These are phyloP conservation scores for Rugosomyces carneus DNA, from an alignment of 1,284 basidiomycete species.

Conservation along the genomic window DNA sequence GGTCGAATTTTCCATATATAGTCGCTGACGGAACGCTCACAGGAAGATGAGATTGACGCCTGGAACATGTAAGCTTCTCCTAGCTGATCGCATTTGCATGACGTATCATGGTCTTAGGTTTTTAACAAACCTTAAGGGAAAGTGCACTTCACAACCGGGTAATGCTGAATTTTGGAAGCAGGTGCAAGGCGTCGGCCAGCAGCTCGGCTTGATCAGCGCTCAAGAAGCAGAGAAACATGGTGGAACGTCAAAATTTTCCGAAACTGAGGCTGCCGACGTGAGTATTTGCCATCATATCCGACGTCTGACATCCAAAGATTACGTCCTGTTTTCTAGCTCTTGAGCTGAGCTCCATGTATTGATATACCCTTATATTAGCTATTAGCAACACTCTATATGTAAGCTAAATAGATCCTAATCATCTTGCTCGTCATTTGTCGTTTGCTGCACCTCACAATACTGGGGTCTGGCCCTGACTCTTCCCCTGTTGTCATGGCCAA, in stretches of 20 bases:
- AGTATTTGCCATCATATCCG: conserved; percentile 8
- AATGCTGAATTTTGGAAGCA: conserved; percentile 62
- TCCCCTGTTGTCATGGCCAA: not conserved
- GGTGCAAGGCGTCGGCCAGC: conserved; percentile 43
- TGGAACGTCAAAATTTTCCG: conserved; percentile 48
- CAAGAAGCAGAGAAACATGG: conserved; percentile 54
- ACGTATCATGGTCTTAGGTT: conserved; percentile 38
- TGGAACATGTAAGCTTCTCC: conserved; percentile 61
- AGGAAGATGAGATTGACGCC: conserved; percentile 74
- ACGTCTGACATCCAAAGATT: not conserved
- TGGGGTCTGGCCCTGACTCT: not conserved
- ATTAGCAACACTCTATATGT: not conserved
- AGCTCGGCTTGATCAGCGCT: conserved; percentile 56
- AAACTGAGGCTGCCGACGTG: conserved; percentile 42
- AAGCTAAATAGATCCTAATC: not conserved
- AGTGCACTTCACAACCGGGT: conserved; percentile 47
- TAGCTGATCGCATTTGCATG: not conserved
- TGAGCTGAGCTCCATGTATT: not conserved
- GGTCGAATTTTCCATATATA: not conserved
- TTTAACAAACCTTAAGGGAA: conserved; percentile 47
- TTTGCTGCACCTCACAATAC: not conserved
- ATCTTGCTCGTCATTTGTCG: not conserved
- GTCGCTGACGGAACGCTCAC: not conserved
- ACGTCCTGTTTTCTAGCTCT: not conserved
- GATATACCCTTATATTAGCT: not conserved